Percentiles rank a stretch among this genome's conserved stretches.
Evolutionary conservation across 176 grass and related monocot genomes (phyloP).

Genomic region (Zoysia japonica): DNA sequence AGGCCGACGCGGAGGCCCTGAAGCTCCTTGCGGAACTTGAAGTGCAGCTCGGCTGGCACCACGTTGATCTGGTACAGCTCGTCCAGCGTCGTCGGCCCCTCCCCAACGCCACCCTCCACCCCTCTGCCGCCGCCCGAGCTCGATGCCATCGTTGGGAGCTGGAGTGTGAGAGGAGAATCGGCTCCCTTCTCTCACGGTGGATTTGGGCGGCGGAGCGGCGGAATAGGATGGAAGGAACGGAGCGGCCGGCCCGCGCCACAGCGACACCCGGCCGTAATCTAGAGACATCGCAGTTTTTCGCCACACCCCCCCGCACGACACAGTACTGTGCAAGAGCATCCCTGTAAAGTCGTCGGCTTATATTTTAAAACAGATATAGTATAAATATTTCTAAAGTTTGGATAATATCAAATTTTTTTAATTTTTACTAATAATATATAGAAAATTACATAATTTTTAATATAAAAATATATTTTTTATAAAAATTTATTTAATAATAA

Average conservation of each 20-base stretch:
- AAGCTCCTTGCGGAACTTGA: conserved; percentile 97
- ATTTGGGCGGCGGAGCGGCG: conserved; percentile 25
- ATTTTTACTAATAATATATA: too few relatives aligned
- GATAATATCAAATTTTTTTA: too few relatives aligned
- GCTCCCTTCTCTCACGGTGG: not conserved
- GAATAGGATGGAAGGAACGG: not conserved
- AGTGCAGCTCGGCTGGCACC: conserved; percentile 80
- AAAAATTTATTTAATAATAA: too few relatives aligned
- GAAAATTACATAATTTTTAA: too few relatives aligned
- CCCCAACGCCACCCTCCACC: conserved; percentile 38
- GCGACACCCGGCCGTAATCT: conserved; percentile 38
- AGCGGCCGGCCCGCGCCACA: conserved; percentile 30
- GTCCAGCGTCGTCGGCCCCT: conserved; percentile 67
- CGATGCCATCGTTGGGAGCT: conserved; percentile 42
- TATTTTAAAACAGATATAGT: too few relatives aligned
- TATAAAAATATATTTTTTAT: too few relatives aligned
- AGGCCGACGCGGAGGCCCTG: conserved; percentile 79
- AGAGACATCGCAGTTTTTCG: not conserved
- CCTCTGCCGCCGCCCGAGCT: conserved; percentile 34
- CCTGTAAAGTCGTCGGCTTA: too few relatives aligned
- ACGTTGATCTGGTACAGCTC: conserved; percentile 93
- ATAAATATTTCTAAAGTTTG: too few relatives aligned
- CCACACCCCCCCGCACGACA: not conserved
- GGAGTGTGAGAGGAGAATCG: not conserved
- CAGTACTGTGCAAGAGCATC: not conserved